phyloP scores from a whole-genome alignment of 257 asterid genomes.

The Solanum virginianum region DNA sequence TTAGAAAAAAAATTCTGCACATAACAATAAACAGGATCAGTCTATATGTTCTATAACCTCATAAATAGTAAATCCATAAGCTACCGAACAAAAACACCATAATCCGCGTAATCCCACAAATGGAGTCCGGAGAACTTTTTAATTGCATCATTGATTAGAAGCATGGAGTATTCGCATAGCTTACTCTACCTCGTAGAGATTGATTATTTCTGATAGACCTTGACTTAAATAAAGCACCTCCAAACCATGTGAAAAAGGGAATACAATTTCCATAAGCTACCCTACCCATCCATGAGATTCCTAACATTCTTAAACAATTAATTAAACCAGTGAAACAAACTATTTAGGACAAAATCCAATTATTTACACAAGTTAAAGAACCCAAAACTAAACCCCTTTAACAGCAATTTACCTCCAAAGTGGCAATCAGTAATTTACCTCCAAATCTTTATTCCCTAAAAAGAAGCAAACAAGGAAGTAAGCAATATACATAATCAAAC shows the following conservation, averaged over 20 bases:
- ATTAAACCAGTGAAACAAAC: background rate
- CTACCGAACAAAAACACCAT: background rate
- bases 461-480: background rate
- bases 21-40: constrained; percentile 3
- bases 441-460: background rate
- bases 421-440: background rate
- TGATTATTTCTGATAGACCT: background rate
- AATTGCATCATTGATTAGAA: background rate
- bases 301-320: background rate
- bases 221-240: too few species aligned
- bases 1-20: constrained; percentile 15
- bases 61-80: background rate
- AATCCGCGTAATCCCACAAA: background rate
- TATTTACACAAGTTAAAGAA: background rate
- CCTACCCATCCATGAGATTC: background rate
- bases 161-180: background rate
- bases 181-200: background rate
- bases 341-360: background rate
- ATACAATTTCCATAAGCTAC: background rate
- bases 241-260: background rate
- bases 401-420: background rate
- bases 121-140: background rate
- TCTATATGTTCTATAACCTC: background rate
- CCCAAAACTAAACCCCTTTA: background rate
- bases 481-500: background rate